Percentiles rank a stretch among this genome's conserved stretches.
Conservation (phyloP, 345 rosid species). For the Aquilaria malaccensis region DNA sequence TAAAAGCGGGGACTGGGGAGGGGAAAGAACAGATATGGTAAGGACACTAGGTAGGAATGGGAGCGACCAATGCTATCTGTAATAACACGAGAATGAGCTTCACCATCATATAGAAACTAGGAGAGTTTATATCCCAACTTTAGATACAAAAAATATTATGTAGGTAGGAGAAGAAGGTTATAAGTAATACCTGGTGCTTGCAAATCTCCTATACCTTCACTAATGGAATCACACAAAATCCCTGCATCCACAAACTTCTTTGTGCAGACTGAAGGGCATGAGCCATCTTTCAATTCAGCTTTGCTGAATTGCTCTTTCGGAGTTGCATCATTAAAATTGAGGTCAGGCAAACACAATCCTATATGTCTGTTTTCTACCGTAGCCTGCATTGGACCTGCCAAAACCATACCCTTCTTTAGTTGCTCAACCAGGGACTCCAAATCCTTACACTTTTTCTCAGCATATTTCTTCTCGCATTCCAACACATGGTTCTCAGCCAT, state of each 20-base stretch:
- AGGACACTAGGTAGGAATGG: neutral
- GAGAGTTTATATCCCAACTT: no score
- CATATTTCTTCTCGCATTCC: constrained; percentile 41
- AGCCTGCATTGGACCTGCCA: constrained; percentile 11
- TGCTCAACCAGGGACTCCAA: constrained; percentile 25
- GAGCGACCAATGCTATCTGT: no score
- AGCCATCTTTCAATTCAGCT: constrained; percentile 4
- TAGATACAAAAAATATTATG: no score
- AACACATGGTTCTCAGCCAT: constrained; percentile 36
- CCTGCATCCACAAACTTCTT: constrained; percentile 3
- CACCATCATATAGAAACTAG: no score
- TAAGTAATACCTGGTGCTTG: constrained; percentile 19
- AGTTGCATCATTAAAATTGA: neutral
- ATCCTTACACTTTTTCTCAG: constrained; percentile 40
- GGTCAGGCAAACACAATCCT: neutral
- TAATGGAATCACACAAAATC: neutral
- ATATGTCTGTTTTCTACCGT: constrained; percentile 13
- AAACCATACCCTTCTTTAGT: constrained; percentile 10
- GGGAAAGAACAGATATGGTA: neutral
- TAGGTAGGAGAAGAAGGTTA: no score
- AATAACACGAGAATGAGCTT: no score
- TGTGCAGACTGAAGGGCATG: neutral
- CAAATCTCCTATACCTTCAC: constrained; percentile 11
- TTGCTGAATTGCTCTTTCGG: constrained; percentile 4
- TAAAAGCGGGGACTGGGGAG: no score